Base-by-base conservation (phyloP, 805 yeast species). In the Metschnikowia drakensbergensis region DNA sequence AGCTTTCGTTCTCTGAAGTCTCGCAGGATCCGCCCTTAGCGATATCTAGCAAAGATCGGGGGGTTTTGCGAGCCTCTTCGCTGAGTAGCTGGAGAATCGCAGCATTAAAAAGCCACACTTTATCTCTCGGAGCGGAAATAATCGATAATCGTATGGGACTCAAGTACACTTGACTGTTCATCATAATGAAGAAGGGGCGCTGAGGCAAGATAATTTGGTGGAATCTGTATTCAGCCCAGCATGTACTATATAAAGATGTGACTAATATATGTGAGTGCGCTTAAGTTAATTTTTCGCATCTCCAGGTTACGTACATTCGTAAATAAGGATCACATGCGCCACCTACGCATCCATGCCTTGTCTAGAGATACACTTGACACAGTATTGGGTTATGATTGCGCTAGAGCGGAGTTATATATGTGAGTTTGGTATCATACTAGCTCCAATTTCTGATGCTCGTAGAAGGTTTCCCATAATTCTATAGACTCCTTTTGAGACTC, bases 401-500 rank as follows among this genome's bases (percentile, higher is more conserved):
- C 27, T n/a, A 3, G 29, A 37, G 11, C 13, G n/a, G 10, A 28
- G 17, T 39, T 4, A 10, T 35, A 37, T 37, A 37, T 13, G 28
- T 31, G 17, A 11, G 22, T 9, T 28, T 17, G 32, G 25, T 23
- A n/a, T 37, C 39, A 57, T 1, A 53, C 54, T 34, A 26, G 40
- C 33, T 55, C 58, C 35, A 63, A 54, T 23, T 57, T 53, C 46
- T 71, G 73, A 11, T 71, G 59, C 53, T 84, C 88, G 61, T 89
- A 90, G 62, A 92, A 94, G 0, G 90, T 82, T 64, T 87, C 94
- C 88, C 92, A 87, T n/a, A 84, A 65, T 61, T 87, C 95, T 50
- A 87, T 87, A 30, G 86, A 82, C 64, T 90, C 97, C 68, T 94
- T 94, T 67, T 94, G 99, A 30, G 90, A 77, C 67, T 94, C 99